These are phyloP conservation scores for Trichosporon inkin DNA, from an alignment of 1,284 basidiomycete species.

Conservation along the genomic window DNA sequence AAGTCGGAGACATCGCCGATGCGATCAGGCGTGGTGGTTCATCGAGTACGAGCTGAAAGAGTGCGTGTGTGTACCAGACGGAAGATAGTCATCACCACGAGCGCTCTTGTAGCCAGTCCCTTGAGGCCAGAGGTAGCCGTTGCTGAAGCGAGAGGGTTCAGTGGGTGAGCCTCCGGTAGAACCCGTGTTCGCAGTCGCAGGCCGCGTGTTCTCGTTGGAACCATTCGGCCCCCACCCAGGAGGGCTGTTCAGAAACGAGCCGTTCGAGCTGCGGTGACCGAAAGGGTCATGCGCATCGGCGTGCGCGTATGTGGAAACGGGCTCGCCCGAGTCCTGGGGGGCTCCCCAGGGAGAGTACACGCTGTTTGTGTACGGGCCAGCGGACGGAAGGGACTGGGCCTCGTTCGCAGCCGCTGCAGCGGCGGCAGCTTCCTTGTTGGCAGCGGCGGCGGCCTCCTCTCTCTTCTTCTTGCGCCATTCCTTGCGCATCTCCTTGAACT, in stretches of 20 bases:
- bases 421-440: constrained; percentile 23
- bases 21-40: constrained; percentile 6
- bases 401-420: constrained; percentile 14
- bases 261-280: constrained; percentile 16
- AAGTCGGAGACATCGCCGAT: background rate
- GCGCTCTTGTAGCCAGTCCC: background rate
- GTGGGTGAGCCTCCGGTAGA: constrained; percentile 20
- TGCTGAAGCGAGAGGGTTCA: constrained; percentile 9
- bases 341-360: constrained; percentile 10
- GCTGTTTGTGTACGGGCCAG: background rate
- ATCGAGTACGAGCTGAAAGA: constrained; percentile 7
- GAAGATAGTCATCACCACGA: constrained; percentile 2
- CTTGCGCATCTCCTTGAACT: constrained; percentile 96
- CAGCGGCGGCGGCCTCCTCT: constrained; percentile 51
- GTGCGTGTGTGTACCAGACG: background rate
- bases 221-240: constrained; percentile 8
- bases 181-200: constrained; percentile 23
- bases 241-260: constrained; percentile 19
- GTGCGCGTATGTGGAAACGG: background rate
- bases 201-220: constrained; percentile 20
- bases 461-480: constrained; percentile 92
- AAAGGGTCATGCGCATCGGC: constrained; percentile 13
- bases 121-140: constrained; percentile 4
- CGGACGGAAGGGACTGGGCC: background rate
- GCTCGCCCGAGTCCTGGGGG: constrained; percentile 3